These are phyloP conservation scores for Fusarium gaditjirri DNA, from an alignment of 2,329 filamentous ascomycete genomes.

Conservation along the genomic window DNA sequence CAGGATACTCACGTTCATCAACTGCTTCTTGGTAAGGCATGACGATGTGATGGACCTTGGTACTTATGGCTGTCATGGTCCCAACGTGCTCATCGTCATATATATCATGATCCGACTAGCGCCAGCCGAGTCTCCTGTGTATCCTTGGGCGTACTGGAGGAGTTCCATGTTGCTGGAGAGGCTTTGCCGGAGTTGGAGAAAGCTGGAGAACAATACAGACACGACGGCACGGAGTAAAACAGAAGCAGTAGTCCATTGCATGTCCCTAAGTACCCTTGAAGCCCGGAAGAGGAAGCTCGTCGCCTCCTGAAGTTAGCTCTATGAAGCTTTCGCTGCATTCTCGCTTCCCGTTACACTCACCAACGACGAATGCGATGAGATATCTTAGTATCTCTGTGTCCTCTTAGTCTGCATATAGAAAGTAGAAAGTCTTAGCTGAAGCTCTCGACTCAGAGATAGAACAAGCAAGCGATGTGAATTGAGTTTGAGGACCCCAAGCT, in stretches of 20 bases:
- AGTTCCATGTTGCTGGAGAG: not conserved
- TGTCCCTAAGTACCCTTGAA: rapidly evolving
- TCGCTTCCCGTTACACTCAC: not conserved
- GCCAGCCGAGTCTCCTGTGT: rapidly evolving
- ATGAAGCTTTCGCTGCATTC: not conserved
- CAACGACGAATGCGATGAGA: not conserved
- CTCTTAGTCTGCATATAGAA: rapidly evolving
- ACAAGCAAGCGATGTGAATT: not conserved
- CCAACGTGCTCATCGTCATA: not conserved
- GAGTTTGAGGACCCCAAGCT: not conserved
- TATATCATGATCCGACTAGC: not conserved
- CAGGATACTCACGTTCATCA: not conserved
- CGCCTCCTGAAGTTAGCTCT: rapidly evolving
- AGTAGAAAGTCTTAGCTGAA: not conserved
- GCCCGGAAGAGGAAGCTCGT: not conserved
- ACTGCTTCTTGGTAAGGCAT: not conserved
- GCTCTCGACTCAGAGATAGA: rapidly evolving
- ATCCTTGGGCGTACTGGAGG: not conserved
- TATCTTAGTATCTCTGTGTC: not conserved
- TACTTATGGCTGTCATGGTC: not conserved
- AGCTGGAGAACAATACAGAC: not conserved
- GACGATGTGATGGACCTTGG: not conserved
- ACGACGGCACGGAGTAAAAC: not conserved
- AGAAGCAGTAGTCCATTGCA: not conserved
- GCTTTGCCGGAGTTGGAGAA: not conserved